phyloP scores from a whole-genome alignment of 2,329 filamentous ascomycete species.

The Hypoxylon sp. region DNA sequence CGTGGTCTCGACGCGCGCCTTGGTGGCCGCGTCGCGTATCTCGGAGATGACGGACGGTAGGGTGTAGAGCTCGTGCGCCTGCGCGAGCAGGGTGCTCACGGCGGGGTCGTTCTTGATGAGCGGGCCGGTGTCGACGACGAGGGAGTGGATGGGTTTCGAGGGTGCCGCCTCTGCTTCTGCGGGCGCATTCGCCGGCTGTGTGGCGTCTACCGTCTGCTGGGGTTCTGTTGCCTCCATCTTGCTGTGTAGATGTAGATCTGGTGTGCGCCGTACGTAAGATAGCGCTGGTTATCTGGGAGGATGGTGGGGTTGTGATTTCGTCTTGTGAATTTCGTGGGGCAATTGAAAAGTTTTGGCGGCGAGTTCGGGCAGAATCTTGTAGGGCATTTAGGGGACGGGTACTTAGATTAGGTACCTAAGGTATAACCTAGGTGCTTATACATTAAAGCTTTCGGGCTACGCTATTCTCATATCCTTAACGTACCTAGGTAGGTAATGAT shows the following conservation, averaged over 20 bases:
- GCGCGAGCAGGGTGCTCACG: conserved; percentile 81
- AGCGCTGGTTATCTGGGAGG: conserved; percentile 2
- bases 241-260: neutral
- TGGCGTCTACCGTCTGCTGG: conserved; percentile 4
- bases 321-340: conserved; percentile 43
- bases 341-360: conserved; percentile 47
- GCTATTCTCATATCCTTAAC: neutral
- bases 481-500: neutral
- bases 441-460: no score
- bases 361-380: conserved; percentile 39
- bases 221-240: conserved; percentile 35
- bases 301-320: conserved; percentile 38
- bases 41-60: conserved; percentile 88
- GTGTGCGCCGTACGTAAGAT: neutral
- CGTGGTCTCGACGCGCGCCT: conserved; percentile 83
- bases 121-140: conserved; percentile 91
- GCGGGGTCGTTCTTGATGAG: conserved; percentile 93
- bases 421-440: no score
- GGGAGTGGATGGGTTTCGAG: conserved; percentile 78
- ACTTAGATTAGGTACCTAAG: neutral
- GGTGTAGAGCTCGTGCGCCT: conserved; percentile 82
- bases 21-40: conserved; percentile 86
- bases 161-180: conserved; percentile 16
- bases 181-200: neutral
- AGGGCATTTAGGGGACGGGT: neutral